Percentiles rank a stretch among this genome's conserved stretches.
These are phyloP conservation scores for Papilionanthe hybrid DNA, from an alignment of 116 monocot genomes.

Conservation along the genomic window DNA sequence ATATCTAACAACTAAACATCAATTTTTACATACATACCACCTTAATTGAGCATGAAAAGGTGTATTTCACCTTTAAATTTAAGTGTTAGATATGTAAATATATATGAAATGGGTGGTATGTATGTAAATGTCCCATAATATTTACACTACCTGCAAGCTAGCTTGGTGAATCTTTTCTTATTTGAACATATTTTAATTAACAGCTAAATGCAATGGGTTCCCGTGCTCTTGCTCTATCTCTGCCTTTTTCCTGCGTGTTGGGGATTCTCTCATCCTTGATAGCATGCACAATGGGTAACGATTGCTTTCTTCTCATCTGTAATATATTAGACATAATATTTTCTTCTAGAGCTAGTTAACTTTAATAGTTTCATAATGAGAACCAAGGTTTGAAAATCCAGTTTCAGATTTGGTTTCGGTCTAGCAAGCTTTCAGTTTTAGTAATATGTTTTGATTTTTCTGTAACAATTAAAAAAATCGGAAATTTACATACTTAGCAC, in stretches of 20 bases:
- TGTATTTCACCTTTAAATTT: no score
- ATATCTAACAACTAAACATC: no score
- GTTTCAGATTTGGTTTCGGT: not conserved
- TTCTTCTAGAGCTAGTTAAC: not conserved
- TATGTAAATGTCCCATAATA: not conserved
- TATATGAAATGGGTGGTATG: no score
- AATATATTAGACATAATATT: not conserved
- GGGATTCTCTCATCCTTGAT: constrained; percentile 89
- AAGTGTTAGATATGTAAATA: no score
- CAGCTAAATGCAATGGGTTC: constrained; percentile 67
- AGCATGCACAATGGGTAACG: constrained; percentile 86
- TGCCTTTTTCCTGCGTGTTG: constrained; percentile 92
- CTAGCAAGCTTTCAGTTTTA: not conserved
- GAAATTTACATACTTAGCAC: no score
- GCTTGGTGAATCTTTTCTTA: not conserved
- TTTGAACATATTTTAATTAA: constrained; percentile 10
- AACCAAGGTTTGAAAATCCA: not conserved
- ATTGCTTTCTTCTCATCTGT: constrained; percentile 1
- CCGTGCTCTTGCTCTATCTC: constrained; percentile 77
- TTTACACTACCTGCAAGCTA: not conserved
- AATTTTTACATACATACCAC: no score
- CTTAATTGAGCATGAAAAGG: no score
- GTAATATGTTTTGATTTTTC: no score
- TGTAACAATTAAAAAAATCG: no score
- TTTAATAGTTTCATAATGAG: not conserved